Evolutionary conservation across 108 stramenopile species (phyloP), one percentile per base, ranked within the genome.

Genomic region (Cyclotella distinguenda): DNA sequence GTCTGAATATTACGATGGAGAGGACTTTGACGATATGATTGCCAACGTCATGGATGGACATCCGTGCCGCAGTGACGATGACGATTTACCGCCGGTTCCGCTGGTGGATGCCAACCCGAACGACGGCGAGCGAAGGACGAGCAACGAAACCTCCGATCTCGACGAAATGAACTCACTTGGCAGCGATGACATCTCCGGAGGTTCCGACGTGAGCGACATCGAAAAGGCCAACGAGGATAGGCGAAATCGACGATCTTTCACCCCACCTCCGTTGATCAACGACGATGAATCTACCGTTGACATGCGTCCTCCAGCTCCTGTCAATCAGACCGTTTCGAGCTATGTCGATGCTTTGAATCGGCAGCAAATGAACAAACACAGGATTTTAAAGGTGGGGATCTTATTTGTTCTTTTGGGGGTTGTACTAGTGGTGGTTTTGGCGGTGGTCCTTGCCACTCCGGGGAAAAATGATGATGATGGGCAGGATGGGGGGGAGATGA

Each of bases 251-350:
- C 42, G 22, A 51, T 58, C 48, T 48, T 49, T 48, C n/a, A 16
- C 22, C 8, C 42, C 76, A 4, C 47, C 50, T 1, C 76, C 76
- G 23, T 36, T 77, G 33, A 51, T 77, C 38, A 77, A 77, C 42
- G 76, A 77, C 53, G 76, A 77, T 31, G 76, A 77, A 46, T 65
- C 63, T 0, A 62, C 60, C 9, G 44, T 77, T 0, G 76, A 77
- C 10, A 69, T 77, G 76, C 60, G 60, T 26, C 60, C 60, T n/a
- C 76, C 76, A 19, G 76, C 76, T n/a, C 76, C 76, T 15, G 49
- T 64, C n/a, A 64, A 59, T 31, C 68, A 68, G 31, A 64, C 51
- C 15, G 76, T 77, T 2, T 66, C 65, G 27, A 61, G 65, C 35
- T 77, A 69, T 46, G 76, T 77, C 31, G 61, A 64, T 19, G 61